Evolutionary conservation across 73 alveolate species (phyloP), one percentile per base, ranked within the genome.

Genomic region (Stentor coeruleus): DNA sequence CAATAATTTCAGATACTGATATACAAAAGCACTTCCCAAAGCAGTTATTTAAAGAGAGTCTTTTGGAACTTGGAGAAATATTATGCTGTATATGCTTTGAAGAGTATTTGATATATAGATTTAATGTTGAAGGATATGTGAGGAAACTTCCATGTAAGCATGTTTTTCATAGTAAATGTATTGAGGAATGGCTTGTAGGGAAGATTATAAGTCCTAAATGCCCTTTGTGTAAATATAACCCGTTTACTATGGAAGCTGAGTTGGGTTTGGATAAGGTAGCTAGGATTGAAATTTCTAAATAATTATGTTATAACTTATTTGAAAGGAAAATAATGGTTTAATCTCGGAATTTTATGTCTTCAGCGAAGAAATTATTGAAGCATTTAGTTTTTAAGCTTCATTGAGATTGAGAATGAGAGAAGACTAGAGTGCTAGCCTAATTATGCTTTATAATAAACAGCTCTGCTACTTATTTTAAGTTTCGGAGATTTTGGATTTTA

Each of bases 91-190:
- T 66, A 28, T 66, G 79, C 39, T 66, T 66, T 33, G 79, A 66
- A 31, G 79, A 66, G 79, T 66, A 66, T 28, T 26, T 26, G 20
- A 28, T 33, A 66, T 26, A 2, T 33, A 66, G 79, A 1, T 26
- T 66, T 20, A 20, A 20, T 0, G 14, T 11, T 33, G 39, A 26
- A 2, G 33, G 37, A 28, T 35, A 36, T 20, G 72, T 75, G 1
- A 31, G 83, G 39, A 75, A 75, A 75, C 38, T 75, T 31, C 26
- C 28, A 14, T 75, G 83, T 33, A 75, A 75, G 3, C 83, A 75
- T 38, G 11, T 75, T 14, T 75, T 20, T 40, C 83, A 75, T 33
- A 14, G 80, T 6, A 75, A 0, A 0, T 75, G 83, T 38, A 75
- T 75, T n/a, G 72, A 39, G 28, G 83, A 75, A 31, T 75, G 83